These are phyloP conservation scores for Metahyphopichia silvanorum DNA, from an alignment of 805 yeast genomes.

Conservation along the genomic window DNA sequence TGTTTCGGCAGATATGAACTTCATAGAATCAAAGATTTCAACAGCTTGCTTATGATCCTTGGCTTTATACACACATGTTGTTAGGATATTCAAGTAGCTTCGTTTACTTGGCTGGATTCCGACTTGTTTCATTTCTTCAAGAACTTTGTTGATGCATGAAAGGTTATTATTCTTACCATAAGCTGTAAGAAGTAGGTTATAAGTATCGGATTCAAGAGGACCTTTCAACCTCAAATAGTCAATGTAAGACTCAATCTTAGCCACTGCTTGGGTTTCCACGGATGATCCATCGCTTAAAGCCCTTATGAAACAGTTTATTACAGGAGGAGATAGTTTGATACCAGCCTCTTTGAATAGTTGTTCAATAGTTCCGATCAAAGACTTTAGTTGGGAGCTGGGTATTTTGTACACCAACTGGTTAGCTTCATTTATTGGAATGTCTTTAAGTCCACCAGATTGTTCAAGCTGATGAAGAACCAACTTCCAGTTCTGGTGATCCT, in stretches of 20 bases:
- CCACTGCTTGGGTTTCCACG: conserved; percentile 17
- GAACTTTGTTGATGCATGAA: conserved; percentile 32
- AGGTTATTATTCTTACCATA: conserved; percentile 41
- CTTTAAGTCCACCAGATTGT: conserved; percentile 33
- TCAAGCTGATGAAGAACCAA: conserved; percentile 40
- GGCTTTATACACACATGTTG: conserved; percentile 53
- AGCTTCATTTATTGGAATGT: conserved; percentile 28
- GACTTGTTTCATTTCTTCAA: conserved; percentile 33
- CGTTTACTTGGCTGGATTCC: conserved; percentile 41
- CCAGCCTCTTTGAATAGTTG: conserved; percentile 33
- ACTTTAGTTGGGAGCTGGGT: conserved; percentile 35
- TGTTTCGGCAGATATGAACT: conserved; percentile 63
- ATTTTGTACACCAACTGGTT: conserved; percentile 35
- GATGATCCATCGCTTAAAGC: conserved; percentile 24
- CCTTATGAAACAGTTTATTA: conserved; percentile 36
- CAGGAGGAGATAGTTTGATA: conserved; percentile 23
- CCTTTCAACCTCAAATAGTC: conserved; percentile 20
- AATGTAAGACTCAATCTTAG: conserved; percentile 29
- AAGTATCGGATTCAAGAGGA: conserved; percentile 36
- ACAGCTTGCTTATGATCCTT: conserved; percentile 58
- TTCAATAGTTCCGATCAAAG: conserved; percentile 34
- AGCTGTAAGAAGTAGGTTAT: conserved; percentile 42
- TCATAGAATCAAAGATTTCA: conserved; percentile 79
- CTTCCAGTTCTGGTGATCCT: conserved; percentile 44
- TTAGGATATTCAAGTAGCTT: conserved; percentile 56